Percentiles rank a stretch among this genome's conserved stretches.
phyloP scores from a whole-genome alignment of 2,329 filamentous ascomycete species.

The Cytospora leucostoma region DNA sequence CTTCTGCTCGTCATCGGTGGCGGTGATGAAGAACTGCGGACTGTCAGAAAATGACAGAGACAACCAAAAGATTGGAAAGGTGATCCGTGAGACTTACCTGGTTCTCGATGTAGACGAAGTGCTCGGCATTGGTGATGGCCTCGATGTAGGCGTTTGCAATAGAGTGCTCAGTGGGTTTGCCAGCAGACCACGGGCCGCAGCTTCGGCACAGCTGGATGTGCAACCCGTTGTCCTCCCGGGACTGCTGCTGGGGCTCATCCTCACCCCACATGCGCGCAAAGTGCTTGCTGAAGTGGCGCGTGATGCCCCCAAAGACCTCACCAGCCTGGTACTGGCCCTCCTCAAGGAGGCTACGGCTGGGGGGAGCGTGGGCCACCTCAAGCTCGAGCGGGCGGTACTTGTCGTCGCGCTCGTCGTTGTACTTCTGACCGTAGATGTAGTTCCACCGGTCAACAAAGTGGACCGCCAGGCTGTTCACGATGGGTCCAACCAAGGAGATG shows the following conservation, averaged over 20 bases:
- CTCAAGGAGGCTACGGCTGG: conserved; percentile 29
- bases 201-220: conserved; percentile 51
- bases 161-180: conserved; percentile 65
- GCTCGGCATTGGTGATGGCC: conserved; percentile 66
- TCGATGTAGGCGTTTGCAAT: conserved; percentile 84
- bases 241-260: conserved; percentile 30
- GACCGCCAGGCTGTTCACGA: conserved; percentile 70
- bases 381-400: conserved; percentile 47
- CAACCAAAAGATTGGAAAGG: no score
- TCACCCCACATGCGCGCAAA: conserved; percentile 42
- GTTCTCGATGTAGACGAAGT: conserved; percentile 82
- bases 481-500: conserved; percentile 72
- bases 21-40: conserved; percentile 79
- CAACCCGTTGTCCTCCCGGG: conserved; percentile 33
- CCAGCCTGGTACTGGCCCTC: conserved; percentile 30
- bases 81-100: conserved; percentile 43
- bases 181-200: conserved; percentile 54
- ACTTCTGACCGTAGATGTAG: conserved; percentile 84
- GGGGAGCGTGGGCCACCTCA: conserved; percentile 31
- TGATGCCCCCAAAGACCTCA: conserved; percentile 35
- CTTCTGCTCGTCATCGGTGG: conserved; percentile 67
- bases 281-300: conserved; percentile 39
- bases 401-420: conserved; percentile 53
- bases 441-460: conserved; percentile 92
- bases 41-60: conserved; percentile 9